Evolutionary conservation across 345 rosid species (phyloP).

Genomic region (Gossypium bickii): DNA sequence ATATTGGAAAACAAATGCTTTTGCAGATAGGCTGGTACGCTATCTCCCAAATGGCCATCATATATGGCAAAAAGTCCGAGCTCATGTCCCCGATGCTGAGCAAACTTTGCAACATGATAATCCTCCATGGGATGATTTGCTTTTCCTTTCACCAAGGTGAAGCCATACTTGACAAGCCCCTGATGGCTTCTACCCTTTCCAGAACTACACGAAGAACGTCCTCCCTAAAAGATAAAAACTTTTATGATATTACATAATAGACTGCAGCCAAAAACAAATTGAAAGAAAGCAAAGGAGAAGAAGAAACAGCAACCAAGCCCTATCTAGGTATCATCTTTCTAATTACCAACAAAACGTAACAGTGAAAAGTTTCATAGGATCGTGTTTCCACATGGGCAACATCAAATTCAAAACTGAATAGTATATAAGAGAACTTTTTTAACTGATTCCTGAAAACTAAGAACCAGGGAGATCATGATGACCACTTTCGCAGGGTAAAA

Average conservation of each 20-base stretch:
- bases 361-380: background rate
- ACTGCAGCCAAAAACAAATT: background rate
- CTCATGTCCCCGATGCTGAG: slow-evolving; percentile 38
- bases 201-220: slow-evolving; percentile 45
- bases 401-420: background rate
- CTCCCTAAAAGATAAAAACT: slow-evolving; percentile 31
- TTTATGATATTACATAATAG: background rate
- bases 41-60: slow-evolving; percentile 74
- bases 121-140: slow-evolving; percentile 44
- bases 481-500: background rate
- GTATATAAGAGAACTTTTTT: background rate
- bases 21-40: slow-evolving; percentile 68
- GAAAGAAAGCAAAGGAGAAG: background rate
- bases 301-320: background rate
- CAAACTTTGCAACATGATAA: slow-evolving; percentile 55
- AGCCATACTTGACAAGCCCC: slow-evolving; percentile 53
- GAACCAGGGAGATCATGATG: background rate
- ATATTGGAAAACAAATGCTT: slow-evolving; percentile 60
- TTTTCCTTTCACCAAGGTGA: slow-evolving; percentile 61
- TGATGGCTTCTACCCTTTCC: slow-evolving; percentile 59
- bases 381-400: background rate
- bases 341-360: background rate
- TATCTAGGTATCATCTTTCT: background rate
- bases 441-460: background rate
- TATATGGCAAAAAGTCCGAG: slow-evolving; percentile 67